A percentile compares a stretch with the other conserved stretches of the same genome.
phyloP scores from a whole-genome alignment of 192 early-diverging fungal genomes.

The Coemansia javaensis region DNA sequence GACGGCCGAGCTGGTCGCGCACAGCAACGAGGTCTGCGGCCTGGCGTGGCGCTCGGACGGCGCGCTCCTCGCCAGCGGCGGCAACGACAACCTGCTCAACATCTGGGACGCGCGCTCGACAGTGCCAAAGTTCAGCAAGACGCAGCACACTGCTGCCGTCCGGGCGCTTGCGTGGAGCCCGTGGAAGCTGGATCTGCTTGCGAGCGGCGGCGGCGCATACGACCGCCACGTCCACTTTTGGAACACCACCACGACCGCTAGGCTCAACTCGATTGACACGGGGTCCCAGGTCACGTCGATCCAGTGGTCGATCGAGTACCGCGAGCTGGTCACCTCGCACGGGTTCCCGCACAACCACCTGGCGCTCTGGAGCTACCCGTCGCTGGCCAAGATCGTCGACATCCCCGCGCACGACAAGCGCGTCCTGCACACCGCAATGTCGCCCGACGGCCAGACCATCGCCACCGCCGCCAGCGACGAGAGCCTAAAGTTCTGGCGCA shows the following conservation, averaged over 20 bases:
- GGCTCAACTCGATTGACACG: slow-evolving; percentile 67
- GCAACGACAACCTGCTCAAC: slow-evolving; percentile 89
- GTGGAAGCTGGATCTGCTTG: slow-evolving; percentile 77
- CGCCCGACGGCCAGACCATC: slow-evolving; percentile 86
- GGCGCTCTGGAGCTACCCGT: slow-evolving; percentile 77
- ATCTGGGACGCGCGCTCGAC: slow-evolving; percentile 77
- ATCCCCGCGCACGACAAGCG: slow-evolving; percentile 84
- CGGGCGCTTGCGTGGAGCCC: slow-evolving; percentile 96
- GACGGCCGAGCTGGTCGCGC: slow-evolving; percentile 61
- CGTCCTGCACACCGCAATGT: slow-evolving; percentile 84
- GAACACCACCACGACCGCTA: slow-evolving; percentile 69
- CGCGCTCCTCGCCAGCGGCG: slow-evolving; percentile 79
- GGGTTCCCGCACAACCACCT: slow-evolving; percentile 87
- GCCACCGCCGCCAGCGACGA: slow-evolving; percentile 93
- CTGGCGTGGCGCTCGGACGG: slow-evolving; percentile 82
- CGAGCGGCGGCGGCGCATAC: slow-evolving; percentile 85
- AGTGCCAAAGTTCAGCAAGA: slow-evolving; percentile 64
- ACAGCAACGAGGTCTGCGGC: slow-evolving; percentile 81
- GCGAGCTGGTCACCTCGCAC: slow-evolving; percentile 88
- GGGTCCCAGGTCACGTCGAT: slow-evolving; percentile 91
- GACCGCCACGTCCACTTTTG: slow-evolving; percentile 91
- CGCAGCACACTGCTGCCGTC: slow-evolving; percentile 82
- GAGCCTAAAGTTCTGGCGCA: slow-evolving; percentile 92
- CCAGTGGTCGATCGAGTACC: slow-evolving; percentile 76
- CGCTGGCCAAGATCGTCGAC: slow-evolving; percentile 64